Evolutionary conservation across 2,329 filamentous ascomycete genomes (phyloP).

Genomic region (Microdochium nivale): DNA sequence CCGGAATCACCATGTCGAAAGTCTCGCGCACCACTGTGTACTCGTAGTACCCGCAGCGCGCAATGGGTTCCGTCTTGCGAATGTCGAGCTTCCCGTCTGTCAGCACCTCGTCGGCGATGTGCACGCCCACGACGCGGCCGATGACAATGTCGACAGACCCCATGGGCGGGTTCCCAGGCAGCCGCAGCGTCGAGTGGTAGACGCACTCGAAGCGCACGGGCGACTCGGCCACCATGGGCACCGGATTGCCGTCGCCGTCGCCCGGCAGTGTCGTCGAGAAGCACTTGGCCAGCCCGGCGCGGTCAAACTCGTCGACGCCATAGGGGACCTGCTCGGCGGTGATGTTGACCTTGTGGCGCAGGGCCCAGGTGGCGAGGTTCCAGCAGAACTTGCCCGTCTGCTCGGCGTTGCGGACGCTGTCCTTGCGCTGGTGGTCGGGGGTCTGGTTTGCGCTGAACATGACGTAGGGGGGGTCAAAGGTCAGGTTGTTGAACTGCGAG

Average conservation of each 20-base stretch:
- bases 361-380: slow-evolving; percentile 48
- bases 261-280: slow-evolving; percentile 15
- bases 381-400: slow-evolving; percentile 46
- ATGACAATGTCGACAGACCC: slow-evolving; percentile 50
- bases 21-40: slow-evolving; percentile 46
- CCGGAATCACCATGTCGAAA: slow-evolving; percentile 50
- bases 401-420: slow-evolving; percentile 49
- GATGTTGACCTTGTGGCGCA: slow-evolving; percentile 46
- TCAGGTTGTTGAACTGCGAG: slow-evolving; percentile 54
- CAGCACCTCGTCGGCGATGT: slow-evolving; percentile 45
- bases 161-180: slow-evolving; percentile 49
- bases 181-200: slow-evolving; percentile 42
- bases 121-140: slow-evolving; percentile 45
- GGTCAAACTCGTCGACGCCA: slow-evolving; percentile 46
- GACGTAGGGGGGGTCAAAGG: slow-evolving; percentile 53
- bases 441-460: slow-evolving; percentile 55
- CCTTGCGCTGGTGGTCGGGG: slow-evolving; percentile 34
- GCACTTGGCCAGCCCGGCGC: slow-evolving; percentile 39
- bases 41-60: slow-evolving; percentile 50
- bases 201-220: slow-evolving; percentile 52
- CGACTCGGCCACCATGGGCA: slow-evolving; percentile 44
- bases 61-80: slow-evolving; percentile 48
- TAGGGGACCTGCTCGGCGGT: slow-evolving; percentile 39
- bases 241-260: slow-evolving; percentile 5
- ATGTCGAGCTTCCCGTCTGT: slow-evolving; percentile 48